phyloP scores from a whole-genome alignment of 1,139 yeast species.

The Diutina ranongensis region DNA sequence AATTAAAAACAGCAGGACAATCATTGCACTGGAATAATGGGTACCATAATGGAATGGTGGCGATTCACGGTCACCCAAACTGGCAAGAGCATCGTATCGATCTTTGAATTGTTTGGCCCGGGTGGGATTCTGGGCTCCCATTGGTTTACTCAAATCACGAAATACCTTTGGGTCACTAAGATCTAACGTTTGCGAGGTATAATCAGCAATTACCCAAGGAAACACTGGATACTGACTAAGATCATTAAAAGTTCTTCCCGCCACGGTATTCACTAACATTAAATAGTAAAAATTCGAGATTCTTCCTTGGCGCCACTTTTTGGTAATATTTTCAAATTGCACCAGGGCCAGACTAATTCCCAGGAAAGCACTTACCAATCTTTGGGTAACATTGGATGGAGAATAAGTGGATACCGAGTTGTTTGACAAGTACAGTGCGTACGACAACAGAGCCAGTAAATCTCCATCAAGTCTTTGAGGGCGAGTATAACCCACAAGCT shows the following conservation, averaged over 20 bases:
- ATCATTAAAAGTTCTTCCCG: conserved; percentile 82
- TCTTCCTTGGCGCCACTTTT: conserved; percentile 63
- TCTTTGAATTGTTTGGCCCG: conserved; percentile 56
- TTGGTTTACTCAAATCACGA: conserved; percentile 72
- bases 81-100: conserved; percentile 53
- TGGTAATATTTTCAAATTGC: conserved; percentile 22
- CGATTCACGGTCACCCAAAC: conserved; percentile 36
- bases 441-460: background rate
- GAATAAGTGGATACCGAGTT: background rate
- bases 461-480: conserved; percentile 1
- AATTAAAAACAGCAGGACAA: conserved; percentile 67
- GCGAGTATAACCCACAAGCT: conserved; percentile 18
- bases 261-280: conserved; percentile 67
- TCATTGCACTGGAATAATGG: conserved; percentile 88
- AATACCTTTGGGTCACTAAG: conserved; percentile 46
- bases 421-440: background rate
- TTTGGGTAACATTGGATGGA: background rate
- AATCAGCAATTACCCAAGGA: conserved; percentile 84
- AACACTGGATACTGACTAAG: conserved; percentile 82
- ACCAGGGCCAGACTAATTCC: conserved; percentile 1
- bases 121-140: conserved; percentile 68
- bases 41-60: conserved; percentile 89
- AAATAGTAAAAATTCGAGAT: conserved; percentile 73
- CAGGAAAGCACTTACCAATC: background rate
- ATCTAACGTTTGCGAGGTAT: conserved; percentile 54